A percentile compares a stretch with the other conserved stretches of the same genome.
These are phyloP conservation scores for Ophiostoma australiae DNA, from an alignment of 2,329 filamentous ascomycete genomes.

Conservation along the genomic window DNA sequence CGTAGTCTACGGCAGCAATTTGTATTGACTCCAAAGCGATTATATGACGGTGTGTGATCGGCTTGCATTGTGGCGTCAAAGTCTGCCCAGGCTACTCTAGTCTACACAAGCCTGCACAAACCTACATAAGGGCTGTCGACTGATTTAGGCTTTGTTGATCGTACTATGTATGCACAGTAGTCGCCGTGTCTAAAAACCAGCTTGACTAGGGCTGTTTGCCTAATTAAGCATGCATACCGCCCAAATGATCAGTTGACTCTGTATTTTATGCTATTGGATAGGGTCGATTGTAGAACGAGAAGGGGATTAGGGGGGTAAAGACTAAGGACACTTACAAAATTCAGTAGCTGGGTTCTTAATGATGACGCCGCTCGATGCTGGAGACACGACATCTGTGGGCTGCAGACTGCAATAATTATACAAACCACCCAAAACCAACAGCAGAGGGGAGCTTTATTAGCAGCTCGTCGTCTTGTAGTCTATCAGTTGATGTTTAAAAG, in stretches of 20 bases:
- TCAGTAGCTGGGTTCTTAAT: not conserved
- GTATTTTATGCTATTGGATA: not conserved
- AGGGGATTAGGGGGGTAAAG: too few species aligned
- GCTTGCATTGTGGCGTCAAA: not conserved
- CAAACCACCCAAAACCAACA: not conserved
- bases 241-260: not conserved
- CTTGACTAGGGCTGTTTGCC: not conserved
- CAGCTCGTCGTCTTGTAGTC: not conserved
- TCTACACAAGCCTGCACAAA: too few species aligned
- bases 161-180: not conserved
- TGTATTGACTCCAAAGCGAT: not conserved
- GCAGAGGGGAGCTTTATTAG: not conserved
- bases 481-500: not conserved
- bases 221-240: too few species aligned
- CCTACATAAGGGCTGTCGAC: not conserved
- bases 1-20: not conserved
- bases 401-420: not conserved
- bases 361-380: not conserved
- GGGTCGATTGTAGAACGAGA: too few species aligned
- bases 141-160: not conserved
- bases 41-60: not conserved
- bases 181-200: not conserved
- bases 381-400: not conserved
- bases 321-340: not conserved
- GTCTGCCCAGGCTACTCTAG: not conserved